Percentiles rank a stretch among this genome's conserved stretches.
These are phyloP conservation scores for Conoideocrella luteorostrata DNA, from an alignment of 2,329 filamentous ascomycete species.

Conservation along the genomic window DNA sequence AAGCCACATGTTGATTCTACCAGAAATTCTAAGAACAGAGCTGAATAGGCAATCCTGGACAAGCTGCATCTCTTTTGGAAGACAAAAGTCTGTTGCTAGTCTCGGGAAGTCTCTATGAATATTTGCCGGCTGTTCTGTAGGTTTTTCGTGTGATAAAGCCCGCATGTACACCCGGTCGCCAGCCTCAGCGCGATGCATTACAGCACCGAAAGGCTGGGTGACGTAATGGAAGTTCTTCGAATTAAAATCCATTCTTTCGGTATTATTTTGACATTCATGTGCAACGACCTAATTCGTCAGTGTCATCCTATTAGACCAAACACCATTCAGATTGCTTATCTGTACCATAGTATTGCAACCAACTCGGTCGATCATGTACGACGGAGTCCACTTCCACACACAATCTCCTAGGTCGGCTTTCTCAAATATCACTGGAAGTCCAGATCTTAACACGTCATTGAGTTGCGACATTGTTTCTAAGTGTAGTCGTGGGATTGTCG, in stretches of 20 bases:
- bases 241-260: constrained; percentile 69
- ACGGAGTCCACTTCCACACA: constrained; percentile 57
- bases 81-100: constrained; percentile 61
- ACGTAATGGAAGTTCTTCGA: constrained; percentile 76
- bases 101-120: constrained; percentile 65
- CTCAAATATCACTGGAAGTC: constrained; percentile 55
- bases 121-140: constrained; percentile 63
- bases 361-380: constrained; percentile 59
- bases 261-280: constrained; percentile 54
- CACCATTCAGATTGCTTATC: constrained; percentile 5
- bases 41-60: constrained; percentile 64
- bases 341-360: constrained; percentile 56
- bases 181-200: constrained; percentile 52
- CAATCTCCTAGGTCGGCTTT: constrained; percentile 62
- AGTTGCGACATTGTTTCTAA: constrained; percentile 53
- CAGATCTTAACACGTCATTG: constrained; percentile 46
- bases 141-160: constrained; percentile 62
- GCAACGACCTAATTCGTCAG: constrained; percentile 57
- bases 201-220: constrained; percentile 59
- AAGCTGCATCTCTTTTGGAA: constrained; percentile 56
- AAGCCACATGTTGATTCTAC: constrained; percentile 79
- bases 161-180: constrained; percentile 71
- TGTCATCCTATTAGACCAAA: background rate
- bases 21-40: constrained; percentile 73
- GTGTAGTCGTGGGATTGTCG: constrained; percentile 43